phyloP scores from a whole-genome alignment of 257 asterid species.

The Eucommia ulmoides region DNA sequence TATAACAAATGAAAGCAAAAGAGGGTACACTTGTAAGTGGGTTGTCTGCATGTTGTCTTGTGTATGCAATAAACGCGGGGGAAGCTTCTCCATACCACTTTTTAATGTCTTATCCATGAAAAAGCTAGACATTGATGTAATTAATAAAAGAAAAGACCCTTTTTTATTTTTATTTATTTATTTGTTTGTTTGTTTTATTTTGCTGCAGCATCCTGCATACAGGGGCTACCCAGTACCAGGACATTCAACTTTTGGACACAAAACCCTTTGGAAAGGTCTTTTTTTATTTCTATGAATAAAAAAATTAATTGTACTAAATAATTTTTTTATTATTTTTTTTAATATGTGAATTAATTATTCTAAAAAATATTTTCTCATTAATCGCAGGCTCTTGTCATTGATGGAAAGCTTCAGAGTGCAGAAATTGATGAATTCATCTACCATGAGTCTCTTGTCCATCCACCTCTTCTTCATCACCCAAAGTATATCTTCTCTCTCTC shows the following conservation, averaged over 20 bases:
- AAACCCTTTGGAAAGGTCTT: conserved; percentile 93
- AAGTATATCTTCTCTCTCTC: conserved; percentile 21
- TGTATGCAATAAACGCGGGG: no score
- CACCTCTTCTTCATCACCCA: conserved; percentile 64
- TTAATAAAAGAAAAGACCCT: no score
- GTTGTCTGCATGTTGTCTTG: no score
- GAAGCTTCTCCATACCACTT: no score
- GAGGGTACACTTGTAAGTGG: no score
- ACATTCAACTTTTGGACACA: conserved; percentile 87
- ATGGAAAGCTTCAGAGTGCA: conserved; percentile 96
- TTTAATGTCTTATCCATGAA: no score
- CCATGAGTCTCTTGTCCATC: conserved; percentile 93
- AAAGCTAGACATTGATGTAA: no score
- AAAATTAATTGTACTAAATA: neutral
- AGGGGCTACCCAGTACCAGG: conserved; percentile 82
- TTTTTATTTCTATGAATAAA: no score
- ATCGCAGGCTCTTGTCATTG: conserved; percentile 76
- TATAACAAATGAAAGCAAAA: no score
- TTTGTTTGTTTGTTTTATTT: neutral
- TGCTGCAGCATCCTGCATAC: conserved; percentile 72
- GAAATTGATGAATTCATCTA: conserved; percentile 90
- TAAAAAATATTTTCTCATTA: neutral
- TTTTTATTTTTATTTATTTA: no score
- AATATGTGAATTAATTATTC: no score
- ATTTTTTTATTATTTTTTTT: no score